A percentile compares a stretch with the other conserved stretches of the same genome.
Conservation (phyloP, 306 rosid genomes). For the Dalbergia cultrata region DNA sequence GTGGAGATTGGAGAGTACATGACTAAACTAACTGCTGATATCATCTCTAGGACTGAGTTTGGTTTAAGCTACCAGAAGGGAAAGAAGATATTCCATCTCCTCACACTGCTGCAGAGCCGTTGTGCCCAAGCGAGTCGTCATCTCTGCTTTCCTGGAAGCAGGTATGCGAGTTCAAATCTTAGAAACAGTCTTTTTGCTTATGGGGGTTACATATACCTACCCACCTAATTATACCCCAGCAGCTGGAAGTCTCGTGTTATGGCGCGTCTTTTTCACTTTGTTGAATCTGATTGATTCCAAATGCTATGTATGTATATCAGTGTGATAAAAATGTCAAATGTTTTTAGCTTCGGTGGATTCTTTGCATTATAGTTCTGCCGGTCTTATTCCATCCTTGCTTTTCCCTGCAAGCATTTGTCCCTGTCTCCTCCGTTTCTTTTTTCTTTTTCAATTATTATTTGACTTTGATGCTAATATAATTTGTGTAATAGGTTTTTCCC, state of each 20-base stretch:
- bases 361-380: slow-evolving; percentile 35
- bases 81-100: slow-evolving; percentile 78
- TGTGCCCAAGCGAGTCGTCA: slow-evolving; percentile 92
- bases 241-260: no score
- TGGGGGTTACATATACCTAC: no score
- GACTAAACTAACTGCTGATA: slow-evolving; percentile 84
- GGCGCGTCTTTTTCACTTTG: no score
- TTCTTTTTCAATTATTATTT: no score
- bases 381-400: neutral
- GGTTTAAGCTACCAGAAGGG: slow-evolving; percentile 80
- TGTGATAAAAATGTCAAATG: neutral
- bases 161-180: slow-evolving; percentile 52
- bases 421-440: neutral
- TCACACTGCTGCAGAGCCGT: slow-evolving; percentile 65
- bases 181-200: no score
- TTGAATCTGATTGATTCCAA: neutral
- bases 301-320: neutral
- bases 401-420: slow-evolving; percentile 10
- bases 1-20: slow-evolving; percentile 81
- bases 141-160: slow-evolving; percentile 91
- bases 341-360: neutral
- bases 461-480: neutral
- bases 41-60: slow-evolving; percentile 86
- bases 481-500: slow-evolving; percentile 70
- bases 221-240: no score